A percentile compares a stretch with the other conserved stretches of the same genome.
Evolutionary conservation across 257 asterid genomes (phyloP).

Genomic region (Parsonsia alboflavescens): DNA sequence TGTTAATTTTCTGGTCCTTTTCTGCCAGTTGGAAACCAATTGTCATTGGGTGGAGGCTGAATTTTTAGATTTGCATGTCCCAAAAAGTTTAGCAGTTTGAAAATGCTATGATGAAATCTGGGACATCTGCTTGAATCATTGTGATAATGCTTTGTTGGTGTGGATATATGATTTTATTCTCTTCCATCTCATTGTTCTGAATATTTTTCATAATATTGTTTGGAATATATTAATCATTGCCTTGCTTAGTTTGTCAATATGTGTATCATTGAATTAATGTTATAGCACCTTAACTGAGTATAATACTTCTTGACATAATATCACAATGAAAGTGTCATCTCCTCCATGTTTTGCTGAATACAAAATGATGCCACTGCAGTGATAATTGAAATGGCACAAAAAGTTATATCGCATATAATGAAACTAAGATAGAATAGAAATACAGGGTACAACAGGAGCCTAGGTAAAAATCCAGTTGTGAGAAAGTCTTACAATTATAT

Average conservation of each 20-base stretch:
- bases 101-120: neutral
- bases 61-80: neutral
- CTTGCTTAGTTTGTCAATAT: neutral
- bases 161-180: neutral
- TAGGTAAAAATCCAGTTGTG: neutral
- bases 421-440: neutral
- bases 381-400: neutral
- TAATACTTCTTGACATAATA: neutral
- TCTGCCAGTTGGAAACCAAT: neutral
- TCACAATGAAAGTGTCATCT: neutral
- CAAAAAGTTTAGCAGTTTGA: too few species aligned
- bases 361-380: neutral
- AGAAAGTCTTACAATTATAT: neutral
- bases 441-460: neutral
- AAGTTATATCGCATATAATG: neutral
- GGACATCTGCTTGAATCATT: neutral
- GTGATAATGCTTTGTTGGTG: neutral
- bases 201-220: neutral
- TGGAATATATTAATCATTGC: neutral
- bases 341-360: neutral
- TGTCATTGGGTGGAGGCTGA: neutral
- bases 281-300: neutral
- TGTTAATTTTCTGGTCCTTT: neutral
- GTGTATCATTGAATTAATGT: neutral
- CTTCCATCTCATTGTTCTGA: neutral